These are phyloP conservation scores for Sphagnum fallax DNA, from an alignment of 228 moss, liverwort and hornwort species.

Conservation along the genomic window DNA sequence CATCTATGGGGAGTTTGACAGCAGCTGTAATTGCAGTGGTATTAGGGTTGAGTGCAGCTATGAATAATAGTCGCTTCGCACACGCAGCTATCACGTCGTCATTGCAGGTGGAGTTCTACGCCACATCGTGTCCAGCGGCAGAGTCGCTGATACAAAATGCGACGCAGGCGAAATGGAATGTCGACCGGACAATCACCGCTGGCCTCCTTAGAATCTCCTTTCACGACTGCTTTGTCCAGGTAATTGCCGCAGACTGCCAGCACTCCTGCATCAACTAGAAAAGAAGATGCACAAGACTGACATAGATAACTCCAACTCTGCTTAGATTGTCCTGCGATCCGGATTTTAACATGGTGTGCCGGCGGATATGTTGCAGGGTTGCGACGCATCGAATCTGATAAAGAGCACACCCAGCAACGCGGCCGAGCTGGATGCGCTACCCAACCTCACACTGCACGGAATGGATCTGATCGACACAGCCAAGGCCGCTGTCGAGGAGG, in stretches of 20 bases:
- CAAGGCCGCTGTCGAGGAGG: constrained; percentile 26
- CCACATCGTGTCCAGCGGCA: not conserved
- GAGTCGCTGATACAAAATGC: not conserved
- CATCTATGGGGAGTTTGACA: too few species aligned
- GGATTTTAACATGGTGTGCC: too few species aligned
- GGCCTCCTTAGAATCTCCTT: constrained; percentile 39
- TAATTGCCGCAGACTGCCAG: not conserved
- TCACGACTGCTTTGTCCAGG: constrained; percentile 47
- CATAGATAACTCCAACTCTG: too few species aligned
- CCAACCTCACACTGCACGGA: constrained; percentile 31
- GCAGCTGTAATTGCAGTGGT: not conserved
- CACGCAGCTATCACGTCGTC: not conserved
- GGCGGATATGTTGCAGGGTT: constrained; percentile 19
- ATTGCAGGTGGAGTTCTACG: constrained; percentile 1
- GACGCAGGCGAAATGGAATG: not conserved
- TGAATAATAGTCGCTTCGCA: not conserved
- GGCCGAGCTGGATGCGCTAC: constrained; percentile 25
- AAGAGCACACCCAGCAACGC: constrained; percentile 4
- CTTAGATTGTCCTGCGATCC: too few species aligned
- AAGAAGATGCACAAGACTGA: too few species aligned
- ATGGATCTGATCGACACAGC: constrained; percentile 16
- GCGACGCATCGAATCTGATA: constrained; percentile 40
- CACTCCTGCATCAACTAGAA: too few species aligned
- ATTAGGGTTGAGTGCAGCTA: not conserved
- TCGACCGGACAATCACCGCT: constrained; percentile 18